These are phyloP conservation scores for Aspergillaceae sp. DNA, from an alignment of 2,329 filamentous ascomycete genomes.

Conservation along the genomic window DNA sequence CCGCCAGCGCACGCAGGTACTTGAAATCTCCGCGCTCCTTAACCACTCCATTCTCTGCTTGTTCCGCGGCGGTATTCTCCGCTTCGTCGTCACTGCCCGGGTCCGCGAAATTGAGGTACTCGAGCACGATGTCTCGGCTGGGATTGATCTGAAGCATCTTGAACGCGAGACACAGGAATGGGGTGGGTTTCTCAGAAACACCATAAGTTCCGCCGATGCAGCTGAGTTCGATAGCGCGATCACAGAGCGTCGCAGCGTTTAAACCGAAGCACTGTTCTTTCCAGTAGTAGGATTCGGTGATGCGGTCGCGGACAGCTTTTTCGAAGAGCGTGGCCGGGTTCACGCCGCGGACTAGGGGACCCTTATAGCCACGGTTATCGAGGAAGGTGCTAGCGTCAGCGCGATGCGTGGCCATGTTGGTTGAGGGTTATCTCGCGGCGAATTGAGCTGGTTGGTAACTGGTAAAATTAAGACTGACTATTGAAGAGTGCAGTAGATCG, in stretches of 20 bases:
- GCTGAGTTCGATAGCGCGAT: slow-evolving; percentile 75
- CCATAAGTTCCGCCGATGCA: slow-evolving; percentile 87
- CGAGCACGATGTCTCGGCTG: slow-evolving; percentile 64
- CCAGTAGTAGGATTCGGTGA: slow-evolving; percentile 93
- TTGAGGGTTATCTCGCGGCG: neutral
- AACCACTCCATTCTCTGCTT: slow-evolving; percentile 20
- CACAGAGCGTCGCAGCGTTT: slow-evolving; percentile 71
- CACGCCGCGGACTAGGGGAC: slow-evolving; percentile 71
- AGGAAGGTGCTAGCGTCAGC: slow-evolving; percentile 71
- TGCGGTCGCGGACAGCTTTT: slow-evolving; percentile 89
- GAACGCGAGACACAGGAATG: slow-evolving; percentile 89
- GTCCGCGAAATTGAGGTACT: slow-evolving; percentile 69
- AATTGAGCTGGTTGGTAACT: neutral
- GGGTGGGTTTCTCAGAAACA: slow-evolving; percentile 69
- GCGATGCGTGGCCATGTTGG: slow-evolving; percentile 49
- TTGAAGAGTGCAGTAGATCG: neutral
- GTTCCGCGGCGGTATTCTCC: slow-evolving; percentile 14
- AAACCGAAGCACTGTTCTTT: slow-evolving; percentile 97
- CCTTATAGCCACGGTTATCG: slow-evolving; percentile 78
- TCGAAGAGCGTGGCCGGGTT: slow-evolving; percentile 96
- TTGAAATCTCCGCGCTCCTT: slow-evolving; percentile 45
- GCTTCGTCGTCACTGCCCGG: slow-evolving; percentile 51
- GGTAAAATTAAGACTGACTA: neutral
- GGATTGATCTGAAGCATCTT: slow-evolving; percentile 88
- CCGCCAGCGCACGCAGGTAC: slow-evolving; percentile 80